Conservation (phyloP, 2,329 filamentous ascomycete species). For the Fusarium mundagurra region DNA sequence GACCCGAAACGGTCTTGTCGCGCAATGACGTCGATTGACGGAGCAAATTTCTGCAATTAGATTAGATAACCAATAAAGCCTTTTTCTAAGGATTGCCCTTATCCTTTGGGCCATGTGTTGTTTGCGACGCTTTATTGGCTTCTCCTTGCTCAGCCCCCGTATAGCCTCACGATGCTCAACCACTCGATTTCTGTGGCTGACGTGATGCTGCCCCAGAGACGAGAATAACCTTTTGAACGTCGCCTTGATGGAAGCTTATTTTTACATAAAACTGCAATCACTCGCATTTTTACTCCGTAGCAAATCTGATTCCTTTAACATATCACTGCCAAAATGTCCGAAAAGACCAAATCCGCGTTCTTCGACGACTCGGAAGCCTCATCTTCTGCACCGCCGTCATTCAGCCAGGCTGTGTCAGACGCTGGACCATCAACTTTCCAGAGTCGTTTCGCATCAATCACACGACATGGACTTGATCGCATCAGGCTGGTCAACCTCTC, state of each 20-base stretch:
- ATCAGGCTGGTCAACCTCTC: conserved; percentile 16
- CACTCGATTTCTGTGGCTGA: background rate
- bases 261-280: accelerated
- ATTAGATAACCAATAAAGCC: background rate
- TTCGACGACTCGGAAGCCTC: background rate
- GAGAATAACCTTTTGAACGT: too few relatives aligned
- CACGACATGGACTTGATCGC: background rate
- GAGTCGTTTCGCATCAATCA: background rate
- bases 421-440: background rate
- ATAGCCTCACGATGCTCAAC: background rate
- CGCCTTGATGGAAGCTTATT: background rate
- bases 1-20: background rate
- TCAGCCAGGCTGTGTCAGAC: background rate
- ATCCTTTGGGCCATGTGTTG: too few relatives aligned
- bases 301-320: accelerated
- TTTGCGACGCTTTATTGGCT: background rate
- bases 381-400: background rate
- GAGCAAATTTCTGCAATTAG: background rate
- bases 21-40: background rate
- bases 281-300: accelerated
- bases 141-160: background rate
- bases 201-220: background rate
- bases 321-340: background rate
- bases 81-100: background rate
- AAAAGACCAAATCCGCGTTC: background rate